Conservation (phyloP, 176 grass and related monocot species). For the Paspalum vaginatum region DNA sequence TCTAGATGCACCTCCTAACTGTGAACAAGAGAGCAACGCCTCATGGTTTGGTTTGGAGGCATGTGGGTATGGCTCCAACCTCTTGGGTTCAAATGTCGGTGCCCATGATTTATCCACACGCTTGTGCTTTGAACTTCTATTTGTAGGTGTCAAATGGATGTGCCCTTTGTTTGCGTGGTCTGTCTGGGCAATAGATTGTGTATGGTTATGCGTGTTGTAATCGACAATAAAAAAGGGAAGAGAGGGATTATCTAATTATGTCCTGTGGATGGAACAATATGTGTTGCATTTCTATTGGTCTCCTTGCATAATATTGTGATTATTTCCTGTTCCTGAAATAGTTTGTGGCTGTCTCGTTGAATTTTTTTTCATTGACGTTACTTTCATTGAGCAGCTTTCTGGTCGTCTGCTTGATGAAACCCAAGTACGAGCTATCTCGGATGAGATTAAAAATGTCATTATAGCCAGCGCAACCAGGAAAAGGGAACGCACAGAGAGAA, state of each 20-base stretch:
- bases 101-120: not conserved
- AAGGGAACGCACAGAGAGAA: constrained; percentile 81
- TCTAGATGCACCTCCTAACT: not conserved
- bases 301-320: not conserved
- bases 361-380: constrained; percentile 8
- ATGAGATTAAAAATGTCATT: constrained; percentile 99
- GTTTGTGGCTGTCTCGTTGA: not conserved
- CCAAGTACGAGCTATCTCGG: constrained; percentile 85
- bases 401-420: constrained; percentile 81
- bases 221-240: not conserved
- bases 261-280: not conserved
- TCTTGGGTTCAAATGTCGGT: not conserved
- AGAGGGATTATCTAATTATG: not conserved
- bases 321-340: not conserved
- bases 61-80: not conserved
- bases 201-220: not conserved
- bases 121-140: not conserved
- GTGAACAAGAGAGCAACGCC: not conserved
- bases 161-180: not conserved
- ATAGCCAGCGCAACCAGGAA: constrained; percentile 93
- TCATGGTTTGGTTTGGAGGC: not conserved
- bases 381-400: constrained; percentile 61
- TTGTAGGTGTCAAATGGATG: not conserved
- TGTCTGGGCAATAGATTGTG: too few relatives aligned
- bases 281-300: not conserved